Conservation (phyloP, 441 rosid genomes). For the Adansonia gregorii region DNA sequence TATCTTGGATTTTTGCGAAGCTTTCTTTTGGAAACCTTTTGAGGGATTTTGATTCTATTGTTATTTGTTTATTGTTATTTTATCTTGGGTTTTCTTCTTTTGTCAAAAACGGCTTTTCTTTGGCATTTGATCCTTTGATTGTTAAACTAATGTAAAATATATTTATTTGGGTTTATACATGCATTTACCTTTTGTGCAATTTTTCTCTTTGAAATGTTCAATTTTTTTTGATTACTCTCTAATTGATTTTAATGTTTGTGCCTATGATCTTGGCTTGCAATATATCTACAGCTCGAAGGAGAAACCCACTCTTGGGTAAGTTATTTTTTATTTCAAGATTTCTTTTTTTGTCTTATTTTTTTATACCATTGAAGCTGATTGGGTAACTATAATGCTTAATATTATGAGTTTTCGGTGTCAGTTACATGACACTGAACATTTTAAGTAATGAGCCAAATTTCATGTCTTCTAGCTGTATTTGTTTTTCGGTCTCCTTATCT, state of each 20-base stretch:
- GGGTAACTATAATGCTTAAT: neutral
- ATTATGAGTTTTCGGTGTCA: neutral
- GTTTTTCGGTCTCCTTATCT: neutral
- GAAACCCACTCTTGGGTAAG: constrained; percentile 99
- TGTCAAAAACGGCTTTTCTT: neutral
- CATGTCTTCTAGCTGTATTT: neutral
- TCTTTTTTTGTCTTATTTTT: neutral
- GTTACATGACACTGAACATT: neutral
- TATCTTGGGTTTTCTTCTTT: constrained; percentile 1
- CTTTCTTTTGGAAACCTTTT: neutral
- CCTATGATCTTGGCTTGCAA: neutral
- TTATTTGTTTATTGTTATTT: neutral
- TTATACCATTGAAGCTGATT: neutral
- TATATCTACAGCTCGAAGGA: constrained; percentile 90
- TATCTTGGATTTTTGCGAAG: neutral
- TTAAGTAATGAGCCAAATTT: neutral
- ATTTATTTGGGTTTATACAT: neutral
- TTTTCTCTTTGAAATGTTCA: neutral
- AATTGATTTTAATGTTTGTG: constrained; percentile 9
- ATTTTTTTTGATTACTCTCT: constrained; percentile 12
- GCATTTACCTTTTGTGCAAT: neutral
- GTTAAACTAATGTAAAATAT: neutral
- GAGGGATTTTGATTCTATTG: neutral
- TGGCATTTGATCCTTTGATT: neutral
- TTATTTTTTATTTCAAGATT: neutral